A percentile compares a stretch with the other conserved stretches of the same genome.
Evolutionary conservation across 345 rosid genomes (phyloP).

Genomic region (Camelina laxa): DNA sequence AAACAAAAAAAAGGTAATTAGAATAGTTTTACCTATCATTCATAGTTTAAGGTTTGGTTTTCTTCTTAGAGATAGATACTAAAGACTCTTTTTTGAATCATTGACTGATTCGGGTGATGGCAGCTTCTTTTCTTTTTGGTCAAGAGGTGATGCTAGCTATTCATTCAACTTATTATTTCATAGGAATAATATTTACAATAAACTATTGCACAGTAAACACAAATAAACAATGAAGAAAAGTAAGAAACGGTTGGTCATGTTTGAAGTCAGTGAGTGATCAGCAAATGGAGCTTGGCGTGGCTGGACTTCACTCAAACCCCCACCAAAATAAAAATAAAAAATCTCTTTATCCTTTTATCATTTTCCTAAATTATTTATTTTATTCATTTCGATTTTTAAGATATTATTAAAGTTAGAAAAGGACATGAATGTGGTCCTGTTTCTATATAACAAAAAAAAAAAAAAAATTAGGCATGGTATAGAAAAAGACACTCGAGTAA

Average conservation of each 20-base stretch:
- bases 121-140: background rate
- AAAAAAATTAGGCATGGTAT: constrained; percentile 9
- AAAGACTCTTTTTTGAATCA: background rate
- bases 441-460: background rate
- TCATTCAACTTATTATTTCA: background rate
- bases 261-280: constrained; percentile 6
- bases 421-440: constrained; percentile 24
- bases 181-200: background rate
- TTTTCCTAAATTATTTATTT: constrained; percentile 6
- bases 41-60: background rate
- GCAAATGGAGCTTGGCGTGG: constrained; percentile 32
- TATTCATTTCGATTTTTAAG: background rate
- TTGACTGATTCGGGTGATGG: background rate
- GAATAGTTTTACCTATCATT: background rate
- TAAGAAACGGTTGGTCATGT: constrained; percentile 26
- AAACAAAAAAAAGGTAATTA: too few species aligned
- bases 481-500: constrained; percentile 2
- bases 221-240: constrained; percentile 11
- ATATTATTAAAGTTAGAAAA: background rate
- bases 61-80: background rate
- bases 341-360: constrained; percentile 23
- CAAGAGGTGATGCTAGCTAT: background rate
- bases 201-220: background rate
- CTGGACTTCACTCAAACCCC: constrained; percentile 20
- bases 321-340: background rate